Conservation (phyloP, 768 basidiomycete genomes). For the Hypholoma sublateritium region DNA sequence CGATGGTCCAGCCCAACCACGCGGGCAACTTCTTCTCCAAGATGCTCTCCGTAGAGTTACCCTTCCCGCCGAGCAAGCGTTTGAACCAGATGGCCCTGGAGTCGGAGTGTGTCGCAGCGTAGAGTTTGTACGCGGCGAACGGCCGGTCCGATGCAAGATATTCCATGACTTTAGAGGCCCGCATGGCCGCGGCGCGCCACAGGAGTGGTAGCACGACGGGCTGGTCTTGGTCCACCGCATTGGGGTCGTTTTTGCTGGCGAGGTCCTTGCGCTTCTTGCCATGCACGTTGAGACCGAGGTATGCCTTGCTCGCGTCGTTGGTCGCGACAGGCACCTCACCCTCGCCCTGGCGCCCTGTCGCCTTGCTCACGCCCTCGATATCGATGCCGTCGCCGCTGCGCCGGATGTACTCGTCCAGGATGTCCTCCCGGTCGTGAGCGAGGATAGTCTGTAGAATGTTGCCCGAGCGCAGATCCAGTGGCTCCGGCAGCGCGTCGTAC, state of each 20-base stretch:
- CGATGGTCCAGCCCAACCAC: slow-evolving; percentile 53
- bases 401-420: slow-evolving; percentile 58
- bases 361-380: slow-evolving; percentile 25
- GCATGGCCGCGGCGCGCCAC: slow-evolving; percentile 40
- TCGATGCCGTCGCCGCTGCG: slow-evolving; percentile 45
- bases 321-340: slow-evolving; percentile 23
- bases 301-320: slow-evolving; percentile 43
- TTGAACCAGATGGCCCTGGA: slow-evolving; percentile 42
- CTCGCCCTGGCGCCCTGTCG: slow-evolving; percentile 13
- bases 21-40: slow-evolving; percentile 41
- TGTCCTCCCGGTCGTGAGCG: slow-evolving; percentile 39
- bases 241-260: slow-evolving; percentile 49
- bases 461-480: slow-evolving; percentile 20
- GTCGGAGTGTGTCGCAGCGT: slow-evolving; percentile 41
- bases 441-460: slow-evolving; percentile 30
- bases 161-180: slow-evolving; percentile 37
- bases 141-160: slow-evolving; percentile 50
- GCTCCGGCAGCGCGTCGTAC: slow-evolving; percentile 34
- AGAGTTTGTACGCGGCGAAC: slow-evolving; percentile 50
- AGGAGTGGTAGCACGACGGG: slow-evolving; percentile 28
- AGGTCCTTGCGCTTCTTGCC: slow-evolving; percentile 63
- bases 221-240: slow-evolving; percentile 24
- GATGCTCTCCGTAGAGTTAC: slow-evolving; percentile 15
- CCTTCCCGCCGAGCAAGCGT: slow-evolving; percentile 21
- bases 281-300: slow-evolving; percentile 61